phyloP scores from a whole-genome alignment of 176 grass and related monocot species.

The Aegilops speltoides region DNA sequence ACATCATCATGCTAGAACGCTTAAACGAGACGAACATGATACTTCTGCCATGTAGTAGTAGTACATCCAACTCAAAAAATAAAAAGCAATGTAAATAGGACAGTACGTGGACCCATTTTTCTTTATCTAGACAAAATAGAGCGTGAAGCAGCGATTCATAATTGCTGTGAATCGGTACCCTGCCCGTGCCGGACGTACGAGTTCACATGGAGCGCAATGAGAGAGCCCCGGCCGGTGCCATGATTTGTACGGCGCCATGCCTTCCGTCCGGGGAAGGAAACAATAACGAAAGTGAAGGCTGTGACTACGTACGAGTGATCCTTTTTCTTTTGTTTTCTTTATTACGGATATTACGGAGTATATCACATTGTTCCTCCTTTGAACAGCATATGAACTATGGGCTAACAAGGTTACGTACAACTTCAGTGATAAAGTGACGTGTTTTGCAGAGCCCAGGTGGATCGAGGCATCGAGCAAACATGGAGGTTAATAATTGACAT shows the following conservation, averaged over 20 bases:
- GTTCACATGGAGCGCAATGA: slow-evolving; percentile 36
- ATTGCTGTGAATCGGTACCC: not conserved
- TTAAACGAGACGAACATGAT: no score
- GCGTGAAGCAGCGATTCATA: not conserved
- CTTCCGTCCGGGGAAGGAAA: slow-evolving; percentile 27
- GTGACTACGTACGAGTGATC: not conserved
- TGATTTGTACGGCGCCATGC: slow-evolving; percentile 42
- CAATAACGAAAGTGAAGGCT: not conserved
- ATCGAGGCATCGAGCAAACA: not conserved
- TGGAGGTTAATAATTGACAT: not conserved
- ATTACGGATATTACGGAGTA: not conserved
- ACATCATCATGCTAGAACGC: no score
- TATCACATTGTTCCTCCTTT: slow-evolving; percentile 14
- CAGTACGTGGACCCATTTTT: not conserved
- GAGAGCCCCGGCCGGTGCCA: slow-evolving; percentile 14
- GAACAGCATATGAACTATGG: not conserved
- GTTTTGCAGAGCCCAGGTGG: not conserved
- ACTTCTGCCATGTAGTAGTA: no score
- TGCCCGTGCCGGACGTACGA: slow-evolving; percentile 27
- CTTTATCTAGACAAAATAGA: not conserved
- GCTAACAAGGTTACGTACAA: not conserved
- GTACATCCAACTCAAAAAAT: no score
- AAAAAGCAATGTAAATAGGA: not conserved
- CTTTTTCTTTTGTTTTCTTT: not conserved
- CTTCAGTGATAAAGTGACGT: not conserved